Base-by-base conservation (phyloP, 2,329 filamentous ascomycete genomes). In the Penicillium decumbens region DNA sequence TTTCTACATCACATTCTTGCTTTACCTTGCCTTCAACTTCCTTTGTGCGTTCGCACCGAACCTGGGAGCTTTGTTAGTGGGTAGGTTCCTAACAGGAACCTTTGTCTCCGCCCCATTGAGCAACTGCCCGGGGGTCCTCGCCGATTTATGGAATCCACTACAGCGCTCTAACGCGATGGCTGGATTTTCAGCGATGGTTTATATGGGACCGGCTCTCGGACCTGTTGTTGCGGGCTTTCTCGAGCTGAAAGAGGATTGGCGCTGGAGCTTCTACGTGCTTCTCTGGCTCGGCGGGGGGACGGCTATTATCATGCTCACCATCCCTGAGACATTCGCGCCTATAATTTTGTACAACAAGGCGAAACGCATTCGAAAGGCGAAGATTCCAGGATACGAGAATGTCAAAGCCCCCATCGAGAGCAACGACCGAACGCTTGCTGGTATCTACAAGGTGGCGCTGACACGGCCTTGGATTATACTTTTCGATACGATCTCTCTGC, bases 171-270 rank as follows among this genome's bases (percentile, higher is more conserved):
- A 77, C 47, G 76, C 77, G 33, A 78, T 81, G 74, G 78, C 78
- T 2, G 66, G 74, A 1, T 82, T 82, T 60, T 69, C 71, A 1
- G 70, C 75, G 51, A 76, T 79, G 69, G 76, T 78, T 0, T 82
- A 77, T 68, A 72, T 78, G 3, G 78, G 78, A 0, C 79, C 78
- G 0, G 73, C 77, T 0, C 64, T 80, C 0, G 79, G 78, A 0
- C 79, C 80, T 1, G 73, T 84, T 23, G 71, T 82, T 15, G 71
- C 72, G 1, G 81, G 81, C 3, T 84, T 84, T 55, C 63, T 84
- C 1, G 65, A 83, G 57, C 62, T 83, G 6, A 80, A 74, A 28
- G 71, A 79, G 43, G 58, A 70, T 39, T 77, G 73, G 72, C 59
- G 71, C 38, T 76, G 72, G 72, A 70, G 60, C 37, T 73, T 76